phyloP scores from a whole-genome alignment of 176 grass and related monocot genomes.

The Rhipidocladum racemiflorum region DNA sequence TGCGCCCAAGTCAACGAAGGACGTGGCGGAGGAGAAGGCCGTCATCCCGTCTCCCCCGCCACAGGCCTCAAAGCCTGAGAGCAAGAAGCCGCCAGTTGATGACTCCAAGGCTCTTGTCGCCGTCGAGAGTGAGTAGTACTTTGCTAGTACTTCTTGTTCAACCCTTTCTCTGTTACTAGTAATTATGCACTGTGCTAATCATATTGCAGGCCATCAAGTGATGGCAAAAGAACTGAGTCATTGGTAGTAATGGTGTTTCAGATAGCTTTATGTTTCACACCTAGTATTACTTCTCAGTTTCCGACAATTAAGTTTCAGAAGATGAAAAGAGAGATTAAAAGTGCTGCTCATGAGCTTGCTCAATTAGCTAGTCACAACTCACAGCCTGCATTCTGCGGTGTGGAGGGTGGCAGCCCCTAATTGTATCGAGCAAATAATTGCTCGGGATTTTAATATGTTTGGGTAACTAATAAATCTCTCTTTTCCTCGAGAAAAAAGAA shows the following conservation, averaged over 20 bases:
- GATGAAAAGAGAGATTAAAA: neutral
- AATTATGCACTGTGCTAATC: neutral
- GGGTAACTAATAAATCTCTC: too few relatives aligned
- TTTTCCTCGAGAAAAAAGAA: too few relatives aligned
- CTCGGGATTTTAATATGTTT: too few relatives aligned
- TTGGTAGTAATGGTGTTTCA: neutral
- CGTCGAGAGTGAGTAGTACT: slow-evolving; percentile 9
- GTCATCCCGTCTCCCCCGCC: neutral
- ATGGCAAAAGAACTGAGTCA: neutral
- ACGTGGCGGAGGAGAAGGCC: neutral
- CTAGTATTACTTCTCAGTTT: neutral
- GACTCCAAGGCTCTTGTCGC: slow-evolving; percentile 11
- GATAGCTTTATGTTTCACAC: neutral
- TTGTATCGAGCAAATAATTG: too few relatives aligned
- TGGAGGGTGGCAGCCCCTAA: neutral
- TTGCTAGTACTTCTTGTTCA: neutral
- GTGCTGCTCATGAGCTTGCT: too few relatives aligned
- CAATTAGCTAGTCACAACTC: too few relatives aligned
- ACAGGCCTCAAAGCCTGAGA: neutral
- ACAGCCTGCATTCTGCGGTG: neutral
- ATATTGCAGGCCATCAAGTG: neutral
- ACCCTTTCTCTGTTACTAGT: neutral
- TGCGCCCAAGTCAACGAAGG: neutral
- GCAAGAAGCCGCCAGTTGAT: neutral
- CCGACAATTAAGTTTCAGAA: neutral